These are phyloP conservation scores for Planoprotostelium fungivorum DNA, from an alignment of 78 protist species.

Conservation along the genomic window DNA sequence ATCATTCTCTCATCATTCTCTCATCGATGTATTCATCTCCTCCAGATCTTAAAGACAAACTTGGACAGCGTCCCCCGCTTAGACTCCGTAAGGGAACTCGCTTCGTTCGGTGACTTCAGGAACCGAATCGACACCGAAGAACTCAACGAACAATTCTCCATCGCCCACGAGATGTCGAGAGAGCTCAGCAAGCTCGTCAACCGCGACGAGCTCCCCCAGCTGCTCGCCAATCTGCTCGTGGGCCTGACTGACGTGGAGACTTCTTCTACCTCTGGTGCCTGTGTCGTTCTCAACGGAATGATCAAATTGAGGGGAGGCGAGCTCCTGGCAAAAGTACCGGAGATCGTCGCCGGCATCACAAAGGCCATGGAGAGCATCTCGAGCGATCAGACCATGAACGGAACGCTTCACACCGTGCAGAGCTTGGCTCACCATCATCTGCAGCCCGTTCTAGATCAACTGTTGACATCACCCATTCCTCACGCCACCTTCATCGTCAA, in stretches of 20 bases:
- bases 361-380: constrained; percentile 34
- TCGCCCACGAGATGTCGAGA: constrained; percentile 32
- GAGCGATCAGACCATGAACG: constrained; percentile 59
- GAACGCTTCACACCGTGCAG: constrained; percentile 53
- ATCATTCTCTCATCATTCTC: not conserved
- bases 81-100: not conserved
- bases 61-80: not conserved
- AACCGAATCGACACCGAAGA: constrained; percentile 32
- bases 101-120: not conserved
- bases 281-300: constrained; percentile 65
- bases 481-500: constrained; percentile 35
- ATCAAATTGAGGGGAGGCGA: constrained; percentile 51
- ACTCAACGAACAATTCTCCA: constrained; percentile 51
- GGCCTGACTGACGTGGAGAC: constrained; percentile 53
- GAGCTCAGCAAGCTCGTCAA: not conserved
- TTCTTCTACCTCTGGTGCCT: constrained; percentile 50
- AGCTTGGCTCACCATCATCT: constrained; percentile 57
- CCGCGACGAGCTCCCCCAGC: constrained; percentile 35
- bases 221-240: constrained; percentile 31
- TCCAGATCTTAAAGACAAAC: not conserved
- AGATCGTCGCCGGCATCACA: constrained; percentile 25
- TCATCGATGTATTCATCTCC: not conserved
- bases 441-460: constrained; percentile 9
- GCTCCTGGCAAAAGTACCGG: constrained; percentile 19
- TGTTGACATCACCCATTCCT: constrained; percentile 58